Base-by-base conservation (phyloP, 2,329 filamentous ascomycete species). In the Lecanoromycetidae sp. region DNA sequence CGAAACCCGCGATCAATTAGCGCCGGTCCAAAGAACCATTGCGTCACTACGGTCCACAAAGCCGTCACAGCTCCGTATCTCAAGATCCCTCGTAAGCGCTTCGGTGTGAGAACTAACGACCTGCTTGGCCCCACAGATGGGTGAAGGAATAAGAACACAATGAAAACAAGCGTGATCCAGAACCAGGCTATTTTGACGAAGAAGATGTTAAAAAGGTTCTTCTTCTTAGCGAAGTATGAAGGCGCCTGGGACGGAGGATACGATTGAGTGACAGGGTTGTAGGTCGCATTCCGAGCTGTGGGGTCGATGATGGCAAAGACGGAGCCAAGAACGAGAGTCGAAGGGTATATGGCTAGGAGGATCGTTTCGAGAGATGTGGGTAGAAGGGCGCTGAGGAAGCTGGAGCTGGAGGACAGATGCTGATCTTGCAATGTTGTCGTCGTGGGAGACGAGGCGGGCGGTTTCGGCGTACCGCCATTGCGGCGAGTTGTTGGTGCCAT, bases 151-250 rank as follows among this genome's bases (percentile, higher is more conserved):
- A 84, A 63, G 52, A 94, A 86, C 13, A 76, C 63, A 27, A 75
- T 65, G 58, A 94, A 88, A 0, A 85, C 81, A 8, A 77, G 61
- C 0, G 84, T 87, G 25, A 86, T 80, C 91, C 91, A 98, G 41
- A 81, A 76, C 91, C 91, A 98, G 52, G 90, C 90, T 45, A 84
- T 73, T 71, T 98, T 98, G 59, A 98, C 91, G 60, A 96, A 98
- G 58, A 87, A 76, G 38, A 84, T 65, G 62, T 98, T 98, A 75
- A 96, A 84, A 44, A 95, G 57, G 67, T 98, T 98, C 63, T 79
- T 75, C 67, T 98, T 98, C 57, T 82, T 82, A 38, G 91, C 90
- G 63, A 98, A 98, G 71, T 96, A 98, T 61, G 75, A 82, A 2
- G 84, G 84, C 42, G 82, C 76, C 4, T 71, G 63, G 33, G 63